Base-by-base conservation (phyloP, 331 rosid species). In the Telfairia occidentalis region DNA sequence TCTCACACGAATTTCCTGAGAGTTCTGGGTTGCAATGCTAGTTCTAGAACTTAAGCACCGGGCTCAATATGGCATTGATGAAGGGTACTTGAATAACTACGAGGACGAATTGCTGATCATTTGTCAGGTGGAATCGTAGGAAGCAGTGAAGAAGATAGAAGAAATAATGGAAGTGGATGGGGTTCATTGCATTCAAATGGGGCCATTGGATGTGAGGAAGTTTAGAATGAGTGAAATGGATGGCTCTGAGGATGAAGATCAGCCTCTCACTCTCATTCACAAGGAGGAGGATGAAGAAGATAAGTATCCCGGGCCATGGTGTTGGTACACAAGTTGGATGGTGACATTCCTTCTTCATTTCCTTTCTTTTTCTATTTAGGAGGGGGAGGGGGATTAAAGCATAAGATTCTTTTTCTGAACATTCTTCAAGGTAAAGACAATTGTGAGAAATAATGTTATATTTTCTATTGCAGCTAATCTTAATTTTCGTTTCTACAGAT, bases 111-210 rank as follows among this genome's bases (percentile, higher is more conserved):
- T 94, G 63, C 38, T 94, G 42, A 71, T 94, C 23, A 84, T 94
- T 92, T 89, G 95, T 80, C 98, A 91, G 75, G 87, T 93, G 63
- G 96, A 93, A 61, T 81, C 92, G 3, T 78, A 35, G 50, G 81
- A 88, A 11, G 97, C 91, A 0, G 98, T 83, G 46, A 75, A 61
- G 78, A 76, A 82, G 16, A 82, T 71, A 0, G 79, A 69, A 0
- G 90, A 85, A 65, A 93, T 93, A 37, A 84, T 87, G 0, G 86
- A 84, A 61, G 92, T 91, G 2, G 95, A 89, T 11, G 96, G 96
- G 0, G 95, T 93, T 0, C 97, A 93, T 43, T 87, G 92, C 63
- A 74, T 93, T 37, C 96, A 93, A 72, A 91, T 93, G 95, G 98
- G 98, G 0, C 98, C 98, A 73, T 77, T 89, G 85, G 98, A 94